Conservation (phyloP, 495 filamentous ascomycete species). For the Aspergillus hancockii region DNA sequence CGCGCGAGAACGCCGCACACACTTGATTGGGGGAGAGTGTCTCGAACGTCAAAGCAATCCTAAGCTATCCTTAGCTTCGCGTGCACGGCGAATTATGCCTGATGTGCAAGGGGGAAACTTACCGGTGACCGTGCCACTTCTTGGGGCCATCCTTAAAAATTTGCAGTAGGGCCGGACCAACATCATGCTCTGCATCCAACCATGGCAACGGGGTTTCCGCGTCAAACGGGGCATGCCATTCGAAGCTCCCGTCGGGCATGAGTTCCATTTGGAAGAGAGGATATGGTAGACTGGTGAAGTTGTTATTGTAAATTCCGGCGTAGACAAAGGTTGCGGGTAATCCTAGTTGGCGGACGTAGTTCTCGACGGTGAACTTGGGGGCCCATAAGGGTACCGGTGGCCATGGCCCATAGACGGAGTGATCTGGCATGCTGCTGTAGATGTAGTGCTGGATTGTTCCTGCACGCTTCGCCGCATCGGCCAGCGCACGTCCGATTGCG, state of each 20-base stretch:
- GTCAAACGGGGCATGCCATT: constrained; percentile 94
- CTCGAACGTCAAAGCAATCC: constrained; percentile 91
- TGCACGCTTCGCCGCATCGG: constrained; percentile 84
- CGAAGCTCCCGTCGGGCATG: constrained; percentile 77
- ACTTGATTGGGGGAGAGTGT: constrained; percentile 81
- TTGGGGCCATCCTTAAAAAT: constrained; percentile 89
- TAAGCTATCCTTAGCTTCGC: constrained; percentile 32
- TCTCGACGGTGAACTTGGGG: constrained; percentile 86
- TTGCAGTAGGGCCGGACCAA: constrained; percentile 91
- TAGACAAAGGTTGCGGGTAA: constrained; percentile 91
- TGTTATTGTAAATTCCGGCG: constrained; percentile 98
- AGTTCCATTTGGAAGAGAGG: constrained; percentile 94
- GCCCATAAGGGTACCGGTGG: constrained; percentile 87
- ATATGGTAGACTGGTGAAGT: constrained; percentile 92
- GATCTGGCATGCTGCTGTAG: constrained; percentile 96
- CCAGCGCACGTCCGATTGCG: constrained; percentile 79
- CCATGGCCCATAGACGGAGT: constrained; percentile 76
- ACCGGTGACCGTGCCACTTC: constrained; percentile 84
- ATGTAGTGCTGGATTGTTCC: constrained; percentile 83
- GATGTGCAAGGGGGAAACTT: constrained; percentile 24
- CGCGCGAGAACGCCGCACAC: constrained; percentile 75
- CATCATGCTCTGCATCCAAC: constrained; percentile 96
- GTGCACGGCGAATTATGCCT: not conserved
- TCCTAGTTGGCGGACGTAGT: constrained; percentile 80
- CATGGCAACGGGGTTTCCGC: constrained; percentile 87